These are phyloP conservation scores for Saccharomyces eubayanus DNA, from an alignment of 805 yeast genomes.

Conservation along the genomic window DNA sequence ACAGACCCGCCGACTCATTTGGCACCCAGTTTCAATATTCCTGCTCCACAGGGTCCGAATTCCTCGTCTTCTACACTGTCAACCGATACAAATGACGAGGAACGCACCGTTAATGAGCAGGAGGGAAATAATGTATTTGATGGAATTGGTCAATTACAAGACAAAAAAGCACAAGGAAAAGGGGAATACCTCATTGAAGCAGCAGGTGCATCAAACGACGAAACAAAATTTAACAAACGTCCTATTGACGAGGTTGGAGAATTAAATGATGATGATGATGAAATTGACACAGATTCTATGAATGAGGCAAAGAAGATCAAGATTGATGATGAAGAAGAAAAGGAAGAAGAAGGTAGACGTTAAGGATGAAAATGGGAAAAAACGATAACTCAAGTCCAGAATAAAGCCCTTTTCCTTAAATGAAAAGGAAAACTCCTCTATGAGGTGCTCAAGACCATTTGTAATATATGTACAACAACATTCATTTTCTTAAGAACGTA, in stretches of 20 bases:
- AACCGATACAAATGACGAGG: not conserved
- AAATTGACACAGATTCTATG: not conserved
- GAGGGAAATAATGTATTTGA: not conserved
- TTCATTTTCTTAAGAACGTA: not conserved
- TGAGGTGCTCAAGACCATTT: not conserved
- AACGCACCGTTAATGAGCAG: not conserved
- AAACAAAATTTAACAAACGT: not conserved
- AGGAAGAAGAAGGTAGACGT: not conserved
- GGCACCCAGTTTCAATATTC: not conserved
- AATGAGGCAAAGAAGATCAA: not conserved
- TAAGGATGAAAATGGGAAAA: not conserved
- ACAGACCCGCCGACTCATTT: not conserved
- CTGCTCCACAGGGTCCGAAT: not conserved
- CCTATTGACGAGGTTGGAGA: not conserved
- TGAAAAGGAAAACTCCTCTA: slow-evolving; percentile 12
- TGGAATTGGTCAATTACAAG: not conserved
- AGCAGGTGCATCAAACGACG: not conserved
- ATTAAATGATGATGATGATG: not conserved
- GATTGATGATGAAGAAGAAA: not conserved
- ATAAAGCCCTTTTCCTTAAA: not conserved
- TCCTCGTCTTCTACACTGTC: not conserved
- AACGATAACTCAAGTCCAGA: not conserved
- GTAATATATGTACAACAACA: not conserved
- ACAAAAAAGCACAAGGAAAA: not conserved
- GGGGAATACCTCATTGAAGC: not conserved